These are phyloP conservation scores for Aegilops longissima DNA, from an alignment of 176 grass and related monocot species.

Conservation along the genomic window DNA sequence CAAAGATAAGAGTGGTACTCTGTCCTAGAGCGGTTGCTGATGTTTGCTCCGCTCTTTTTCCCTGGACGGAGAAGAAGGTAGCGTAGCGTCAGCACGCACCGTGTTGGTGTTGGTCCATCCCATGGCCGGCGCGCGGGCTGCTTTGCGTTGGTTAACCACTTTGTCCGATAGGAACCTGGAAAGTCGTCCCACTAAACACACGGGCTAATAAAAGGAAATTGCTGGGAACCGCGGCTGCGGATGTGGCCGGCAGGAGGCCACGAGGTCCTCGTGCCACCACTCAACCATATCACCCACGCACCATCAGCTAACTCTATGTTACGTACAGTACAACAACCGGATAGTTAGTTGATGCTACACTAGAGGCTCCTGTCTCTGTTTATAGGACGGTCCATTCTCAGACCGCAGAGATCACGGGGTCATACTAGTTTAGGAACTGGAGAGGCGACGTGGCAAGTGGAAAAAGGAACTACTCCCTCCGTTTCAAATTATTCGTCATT, in stretches of 20 bases:
- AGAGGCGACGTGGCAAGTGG: not conserved
- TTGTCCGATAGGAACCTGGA: not conserved
- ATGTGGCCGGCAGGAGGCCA: constrained; percentile 36
- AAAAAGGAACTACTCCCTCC: not conserved
- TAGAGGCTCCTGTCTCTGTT: too few species aligned
- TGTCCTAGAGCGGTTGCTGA: not conserved
- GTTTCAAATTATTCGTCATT: too few species aligned
- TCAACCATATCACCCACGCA: not conserved
- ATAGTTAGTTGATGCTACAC: too few species aligned
- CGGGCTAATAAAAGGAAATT: not conserved
- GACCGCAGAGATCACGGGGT: too few species aligned
- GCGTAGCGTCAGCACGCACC: not conserved
- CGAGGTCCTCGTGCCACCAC: constrained; percentile 30
- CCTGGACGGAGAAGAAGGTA: constrained; percentile 13
- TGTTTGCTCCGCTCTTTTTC: not conserved
- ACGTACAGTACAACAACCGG: too few species aligned
- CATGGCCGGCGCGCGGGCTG: constrained; percentile 2
- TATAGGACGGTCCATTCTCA: too few species aligned
- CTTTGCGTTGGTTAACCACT: not conserved
- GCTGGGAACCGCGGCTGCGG: not conserved
- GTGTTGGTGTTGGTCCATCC: not conserved
- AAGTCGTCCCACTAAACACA: not conserved
- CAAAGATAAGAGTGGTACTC: not conserved
- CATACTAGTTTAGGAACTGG: not conserved
- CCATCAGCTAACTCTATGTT: not conserved